Evolutionary conservation across 2,329 filamentous ascomycete species (phyloP).

Genomic region (Aspergillus brasiliensis): DNA sequence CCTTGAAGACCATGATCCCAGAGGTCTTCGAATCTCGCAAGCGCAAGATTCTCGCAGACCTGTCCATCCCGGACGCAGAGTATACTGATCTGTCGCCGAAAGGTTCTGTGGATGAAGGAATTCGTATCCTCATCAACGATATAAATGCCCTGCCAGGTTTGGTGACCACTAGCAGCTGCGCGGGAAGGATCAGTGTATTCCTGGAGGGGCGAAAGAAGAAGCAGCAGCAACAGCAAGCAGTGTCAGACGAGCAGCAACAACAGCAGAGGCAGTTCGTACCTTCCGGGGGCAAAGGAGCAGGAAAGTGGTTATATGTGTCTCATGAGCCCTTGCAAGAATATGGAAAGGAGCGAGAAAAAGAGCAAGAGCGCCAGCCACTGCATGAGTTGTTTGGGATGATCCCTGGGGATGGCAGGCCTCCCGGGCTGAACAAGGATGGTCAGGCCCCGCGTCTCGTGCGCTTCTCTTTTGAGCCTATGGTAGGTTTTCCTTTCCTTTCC

Average conservation of each 20-base stretch:
- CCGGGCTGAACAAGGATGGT: slow-evolving; percentile 46
- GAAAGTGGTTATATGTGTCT: slow-evolving; percentile 84
- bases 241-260: slow-evolving; percentile 17
- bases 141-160: slow-evolving; percentile 75
- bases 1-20: slow-evolving; percentile 23
- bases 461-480: slow-evolving; percentile 95
- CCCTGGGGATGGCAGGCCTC: slow-evolving; percentile 32
- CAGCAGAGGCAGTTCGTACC: slow-evolving; percentile 52
- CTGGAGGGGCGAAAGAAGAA: slow-evolving; percentile 69
- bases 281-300: slow-evolving; percentile 81
- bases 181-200: slow-evolving; percentile 84
- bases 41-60: slow-evolving; percentile 68
- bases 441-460: slow-evolving; percentile 61
- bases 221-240: slow-evolving; percentile 20
- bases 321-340: slow-evolving; percentile 66
- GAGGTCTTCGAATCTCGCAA: slow-evolving; percentile 64
- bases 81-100: slow-evolving; percentile 89
- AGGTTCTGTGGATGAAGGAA: slow-evolving; percentile 78
- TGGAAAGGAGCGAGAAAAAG: neutral
- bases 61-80: slow-evolving; percentile 67
- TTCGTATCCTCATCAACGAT: slow-evolving; percentile 73
- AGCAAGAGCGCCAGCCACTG: slow-evolving; percentile 34
- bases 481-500: slow-evolving; percentile 50
- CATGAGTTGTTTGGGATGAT: slow-evolving; percentile 49
- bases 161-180: slow-evolving; percentile 92